phyloP scores from a whole-genome alignment of 768 basidiomycete genomes.

The Lentinus tigrinus region DNA sequence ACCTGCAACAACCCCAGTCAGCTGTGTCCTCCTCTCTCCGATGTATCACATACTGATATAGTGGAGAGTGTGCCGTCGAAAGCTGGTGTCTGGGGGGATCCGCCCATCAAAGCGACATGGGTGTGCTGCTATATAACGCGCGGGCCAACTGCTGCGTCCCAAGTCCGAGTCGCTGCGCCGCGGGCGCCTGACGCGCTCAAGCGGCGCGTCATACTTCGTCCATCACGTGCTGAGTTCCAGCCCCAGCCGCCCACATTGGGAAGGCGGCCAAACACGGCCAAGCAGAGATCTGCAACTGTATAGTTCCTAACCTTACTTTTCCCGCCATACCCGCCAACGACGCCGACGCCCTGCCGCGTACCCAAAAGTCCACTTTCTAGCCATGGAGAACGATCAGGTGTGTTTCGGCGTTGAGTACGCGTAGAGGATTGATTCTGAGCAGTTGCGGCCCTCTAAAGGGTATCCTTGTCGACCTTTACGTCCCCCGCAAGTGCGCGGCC shows the following conservation, averaged over 20 bases:
- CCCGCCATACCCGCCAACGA: constrained; percentile 19
- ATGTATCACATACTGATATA: constrained; percentile 27
- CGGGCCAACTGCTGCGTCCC: constrained; percentile 10
- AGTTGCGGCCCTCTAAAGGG: constrained; percentile 71
- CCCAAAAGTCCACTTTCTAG: constrained; percentile 26
- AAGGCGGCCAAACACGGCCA: constrained; percentile 17
- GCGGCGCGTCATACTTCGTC: constrained; percentile 16
- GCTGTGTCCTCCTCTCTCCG: neutral
- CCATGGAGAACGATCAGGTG: constrained; percentile 93
- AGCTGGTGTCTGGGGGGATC: constrained; percentile 14
- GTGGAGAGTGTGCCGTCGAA: constrained; percentile 46
- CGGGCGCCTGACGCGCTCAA: constrained; percentile 9
- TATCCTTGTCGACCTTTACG: constrained; percentile 99
- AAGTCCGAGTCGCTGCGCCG: constrained; percentile 13
- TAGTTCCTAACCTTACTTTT: constrained; percentile 31
- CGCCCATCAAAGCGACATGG: constrained; percentile 19
- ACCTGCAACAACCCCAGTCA: constrained; percentile 15
- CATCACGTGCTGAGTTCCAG: constrained; percentile 13
- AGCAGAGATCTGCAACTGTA: constrained; percentile 28
- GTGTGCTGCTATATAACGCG: constrained; percentile 2
- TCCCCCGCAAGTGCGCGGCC: constrained; percentile 98
- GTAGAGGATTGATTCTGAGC: constrained; percentile 6
- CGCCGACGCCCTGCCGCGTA: constrained; percentile 18
- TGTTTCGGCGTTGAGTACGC: constrained; percentile 24
- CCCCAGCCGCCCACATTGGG: constrained; percentile 5